Conservation (phyloP, 106 monocot genomes). For the Dactylorhiza incarnata region DNA sequence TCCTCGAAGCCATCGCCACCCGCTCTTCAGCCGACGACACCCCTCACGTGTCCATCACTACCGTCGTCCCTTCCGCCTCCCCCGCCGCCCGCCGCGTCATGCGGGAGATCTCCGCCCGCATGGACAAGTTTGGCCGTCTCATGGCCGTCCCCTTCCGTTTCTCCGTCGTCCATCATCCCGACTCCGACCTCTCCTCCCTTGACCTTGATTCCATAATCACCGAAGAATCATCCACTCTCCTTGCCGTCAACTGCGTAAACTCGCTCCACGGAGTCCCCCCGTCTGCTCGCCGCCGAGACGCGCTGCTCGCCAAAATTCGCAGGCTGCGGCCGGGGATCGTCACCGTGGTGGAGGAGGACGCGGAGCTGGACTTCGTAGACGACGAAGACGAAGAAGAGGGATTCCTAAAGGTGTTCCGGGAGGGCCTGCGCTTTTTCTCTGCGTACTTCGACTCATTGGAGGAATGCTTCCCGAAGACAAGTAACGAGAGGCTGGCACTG, state of each 20-base stretch:
- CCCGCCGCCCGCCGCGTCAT: slow-evolving; percentile 45
- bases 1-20: slow-evolving; percentile 70
- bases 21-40: slow-evolving; percentile 71
- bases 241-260: slow-evolving; percentile 72
- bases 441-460: slow-evolving; percentile 71
- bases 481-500: slow-evolving; percentile 73
- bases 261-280: slow-evolving; percentile 39
- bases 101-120: slow-evolving; percentile 58
- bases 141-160: slow-evolving; percentile 83
- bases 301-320: slow-evolving; percentile 21
- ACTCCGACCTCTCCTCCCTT: slow-evolving; percentile 42
- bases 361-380: slow-evolving; percentile 27
- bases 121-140: slow-evolving; percentile 80
- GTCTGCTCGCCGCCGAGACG: slow-evolving; percentile 25
- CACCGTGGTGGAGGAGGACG: slow-evolving; percentile 78
- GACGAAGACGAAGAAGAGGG: slow-evolving; percentile 24
- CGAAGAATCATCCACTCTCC: neutral
- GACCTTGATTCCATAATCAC: slow-evolving; percentile 7
- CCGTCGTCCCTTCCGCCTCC: slow-evolving; percentile 33
- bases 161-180: slow-evolving; percentile 51
- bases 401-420: slow-evolving; percentile 43
- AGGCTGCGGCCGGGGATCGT: slow-evolving; percentile 44
- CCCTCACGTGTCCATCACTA: slow-evolving; percentile 59
- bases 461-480: slow-evolving; percentile 64
- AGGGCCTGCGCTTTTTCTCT: slow-evolving; percentile 45